These are phyloP conservation scores for Yamadazyma atlantica DNA, from an alignment of 1,139 yeast genomes.

Conservation along the genomic window DNA sequence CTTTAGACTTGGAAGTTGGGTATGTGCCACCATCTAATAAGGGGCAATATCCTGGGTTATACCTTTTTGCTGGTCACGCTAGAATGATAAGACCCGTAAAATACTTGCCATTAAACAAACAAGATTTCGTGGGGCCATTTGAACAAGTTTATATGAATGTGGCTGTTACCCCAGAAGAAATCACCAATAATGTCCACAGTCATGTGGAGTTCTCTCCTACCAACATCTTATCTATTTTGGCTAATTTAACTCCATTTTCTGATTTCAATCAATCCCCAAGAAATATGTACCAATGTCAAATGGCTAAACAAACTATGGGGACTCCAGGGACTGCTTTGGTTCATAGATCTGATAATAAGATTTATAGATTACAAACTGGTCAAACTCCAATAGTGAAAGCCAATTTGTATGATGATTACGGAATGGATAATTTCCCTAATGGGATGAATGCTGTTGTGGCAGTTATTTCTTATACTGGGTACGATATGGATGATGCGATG, in stretches of 20 bases:
- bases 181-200: slow-evolving; percentile 74
- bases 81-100: slow-evolving; percentile 96
- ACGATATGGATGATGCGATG: slow-evolving; percentile 99
- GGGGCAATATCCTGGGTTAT: slow-evolving; percentile 98
- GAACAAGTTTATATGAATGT: slow-evolving; percentile 97
- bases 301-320: slow-evolving; percentile 99
- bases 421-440: slow-evolving; percentile 97
- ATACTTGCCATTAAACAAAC: slow-evolving; percentile 79
- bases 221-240: slow-evolving; percentile 87
- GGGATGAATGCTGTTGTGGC: slow-evolving; percentile 99
- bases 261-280: slow-evolving; percentile 99
- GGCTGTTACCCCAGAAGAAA: slow-evolving; percentile 94
- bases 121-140: slow-evolving; percentile 92
- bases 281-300: slow-evolving; percentile 99
- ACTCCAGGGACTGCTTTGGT: slow-evolving; percentile 95
- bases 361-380: slow-evolving; percentile 90
- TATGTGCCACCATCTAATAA: slow-evolving; percentile 91
- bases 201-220: slow-evolving; percentile 97
- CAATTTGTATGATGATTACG: slow-evolving; percentile 88
- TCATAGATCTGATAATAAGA: slow-evolving; percentile 92
- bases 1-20: slow-evolving; percentile 87
- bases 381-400: slow-evolving; percentile 98
- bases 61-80: slow-evolving; percentile 84
- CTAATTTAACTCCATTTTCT: slow-evolving; percentile 95
- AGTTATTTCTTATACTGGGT: slow-evolving; percentile 96